phyloP scores from a whole-genome alignment of 306 rosid genomes.

The Pyrus communis region DNA sequence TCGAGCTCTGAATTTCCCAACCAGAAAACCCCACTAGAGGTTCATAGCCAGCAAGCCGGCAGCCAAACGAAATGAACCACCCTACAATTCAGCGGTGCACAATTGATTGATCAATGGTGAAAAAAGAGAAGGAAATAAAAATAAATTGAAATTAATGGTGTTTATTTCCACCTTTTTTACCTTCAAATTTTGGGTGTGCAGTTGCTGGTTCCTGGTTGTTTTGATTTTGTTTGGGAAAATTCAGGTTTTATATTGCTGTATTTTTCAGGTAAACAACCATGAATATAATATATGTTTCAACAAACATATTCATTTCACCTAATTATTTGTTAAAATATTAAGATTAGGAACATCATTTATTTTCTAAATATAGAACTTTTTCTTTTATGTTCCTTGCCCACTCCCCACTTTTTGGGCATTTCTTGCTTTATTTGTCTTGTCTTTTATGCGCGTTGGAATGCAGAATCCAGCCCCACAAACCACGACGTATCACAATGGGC shows the following conservation, averaged over 20 bases:
- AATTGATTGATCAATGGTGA: neutral
- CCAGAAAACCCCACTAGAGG: slow-evolving; percentile 32
- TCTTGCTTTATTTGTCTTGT: neutral
- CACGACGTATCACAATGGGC: neutral
- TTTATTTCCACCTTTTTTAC: slow-evolving; percentile 13
- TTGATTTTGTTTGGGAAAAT: neutral
- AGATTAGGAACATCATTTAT: neutral
- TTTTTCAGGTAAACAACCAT: neutral
- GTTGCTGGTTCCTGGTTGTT: neutral
- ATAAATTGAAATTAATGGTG: neutral
- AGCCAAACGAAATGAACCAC: slow-evolving; percentile 2
- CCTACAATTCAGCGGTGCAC: slow-evolving; percentile 25
- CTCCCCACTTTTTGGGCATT: neutral
- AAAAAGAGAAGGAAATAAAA: neutral
- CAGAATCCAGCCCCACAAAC: neutral
- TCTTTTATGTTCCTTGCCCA: neutral
- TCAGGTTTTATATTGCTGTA: neutral
- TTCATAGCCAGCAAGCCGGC: slow-evolving; percentile 23
- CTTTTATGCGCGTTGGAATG: neutral
- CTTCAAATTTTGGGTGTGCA: slow-evolving; percentile 39
- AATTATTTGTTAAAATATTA: neutral
- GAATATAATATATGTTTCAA: neutral
- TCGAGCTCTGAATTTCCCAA: slow-evolving; percentile 26
- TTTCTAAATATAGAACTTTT: neutral
- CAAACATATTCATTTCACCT: neutral